Evolutionary conservation across 1,284 basidiomycete species (phyloP).

Genomic region (Sanghuangporus sanghuang): DNA sequence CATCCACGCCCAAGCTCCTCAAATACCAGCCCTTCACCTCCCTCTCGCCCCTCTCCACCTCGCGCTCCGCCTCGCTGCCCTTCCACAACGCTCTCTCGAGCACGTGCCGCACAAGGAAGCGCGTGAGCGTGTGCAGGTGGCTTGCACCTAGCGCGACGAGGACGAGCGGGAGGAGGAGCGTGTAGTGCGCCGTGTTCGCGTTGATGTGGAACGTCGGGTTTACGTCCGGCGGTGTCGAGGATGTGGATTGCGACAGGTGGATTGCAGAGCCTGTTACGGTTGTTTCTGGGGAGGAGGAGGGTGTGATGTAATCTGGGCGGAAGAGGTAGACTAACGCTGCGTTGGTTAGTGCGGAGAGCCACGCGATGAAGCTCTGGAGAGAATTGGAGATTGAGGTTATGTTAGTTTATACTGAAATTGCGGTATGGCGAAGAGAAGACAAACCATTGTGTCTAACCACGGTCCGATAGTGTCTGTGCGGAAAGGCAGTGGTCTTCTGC

Average conservation of each 20-base stretch:
- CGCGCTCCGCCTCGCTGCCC: slow-evolving; percentile 58
- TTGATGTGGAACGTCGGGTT: slow-evolving; percentile 26
- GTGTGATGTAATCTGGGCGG: slow-evolving; percentile 31
- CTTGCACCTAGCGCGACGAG: slow-evolving; percentile 74
- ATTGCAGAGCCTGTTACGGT: slow-evolving; percentile 24
- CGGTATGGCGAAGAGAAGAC: slow-evolving; percentile 16
- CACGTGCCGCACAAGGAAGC: slow-evolving; percentile 58
- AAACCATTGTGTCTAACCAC: slow-evolving; percentile 82
- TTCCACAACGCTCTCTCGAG: slow-evolving; percentile 75
- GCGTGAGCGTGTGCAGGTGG: slow-evolving; percentile 74
- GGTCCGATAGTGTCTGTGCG: slow-evolving; percentile 91
- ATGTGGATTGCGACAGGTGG: not conserved
- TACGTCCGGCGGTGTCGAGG: slow-evolving; percentile 23
- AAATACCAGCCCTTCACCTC: slow-evolving; percentile 63
- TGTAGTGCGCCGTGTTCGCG: slow-evolving; percentile 28
- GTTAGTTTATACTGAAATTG: not conserved
- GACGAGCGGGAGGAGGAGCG: slow-evolving; percentile 61
- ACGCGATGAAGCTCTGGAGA: slow-evolving; percentile 71
- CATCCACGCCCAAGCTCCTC: slow-evolving; percentile 33
- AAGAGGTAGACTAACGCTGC: slow-evolving; percentile 85
- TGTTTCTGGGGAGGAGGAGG: slow-evolving; percentile 1
- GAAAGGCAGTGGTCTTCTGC: slow-evolving; percentile 78
- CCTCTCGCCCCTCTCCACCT: slow-evolving; percentile 49
- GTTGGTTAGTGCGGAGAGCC: slow-evolving; percentile 83
- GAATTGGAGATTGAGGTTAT: slow-evolving; percentile 5